Conservation (phyloP, 2,329 filamentous ascomycete species). For the Mollisia scopiformis region DNA sequence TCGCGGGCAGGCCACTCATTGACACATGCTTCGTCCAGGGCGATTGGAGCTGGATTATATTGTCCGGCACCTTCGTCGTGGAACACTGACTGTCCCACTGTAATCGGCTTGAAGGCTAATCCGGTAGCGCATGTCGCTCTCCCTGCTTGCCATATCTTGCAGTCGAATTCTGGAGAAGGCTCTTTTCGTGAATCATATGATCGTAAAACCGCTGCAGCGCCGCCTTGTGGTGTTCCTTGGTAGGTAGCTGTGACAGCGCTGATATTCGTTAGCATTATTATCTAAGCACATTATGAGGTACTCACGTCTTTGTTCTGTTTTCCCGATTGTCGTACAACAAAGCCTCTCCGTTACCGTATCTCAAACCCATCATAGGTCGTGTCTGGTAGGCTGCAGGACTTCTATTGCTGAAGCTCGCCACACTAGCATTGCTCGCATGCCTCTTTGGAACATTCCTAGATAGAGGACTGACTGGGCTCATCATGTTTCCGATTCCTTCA, state of each 20-base stretch:
- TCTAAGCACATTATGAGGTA: slow-evolving; percentile 22
- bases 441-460: slow-evolving; percentile 46
- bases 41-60: slow-evolving; percentile 86
- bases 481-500: slow-evolving; percentile 9
- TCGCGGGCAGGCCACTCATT: slow-evolving; percentile 97
- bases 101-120: slow-evolving; percentile 93
- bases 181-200: slow-evolving; percentile 96
- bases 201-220: slow-evolving; percentile 74
- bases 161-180: slow-evolving; percentile 87
- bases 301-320: slow-evolving; percentile 87
- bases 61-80: slow-evolving; percentile 90
- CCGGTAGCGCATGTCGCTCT: slow-evolving; percentile 91
- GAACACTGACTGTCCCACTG: slow-evolving; percentile 90
- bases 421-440: slow-evolving; percentile 78
- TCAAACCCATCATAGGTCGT: slow-evolving; percentile 53
- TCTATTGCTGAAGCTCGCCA: slow-evolving; percentile 77
- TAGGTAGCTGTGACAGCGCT: slow-evolving; percentile 92
- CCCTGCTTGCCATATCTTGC: slow-evolving; percentile 96
- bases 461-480: slow-evolving; percentile 46
- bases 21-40: slow-evolving; percentile 85
- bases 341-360: slow-evolving; percentile 82
- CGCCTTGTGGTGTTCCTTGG: slow-evolving; percentile 74
- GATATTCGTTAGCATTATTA: slow-evolving; percentile 25
- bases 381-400: slow-evolving; percentile 60
- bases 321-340: slow-evolving; percentile 86